Base-by-base conservation (phyloP, 2,329 filamentous ascomycete species). In the Ramichloridium luteum region DNA sequence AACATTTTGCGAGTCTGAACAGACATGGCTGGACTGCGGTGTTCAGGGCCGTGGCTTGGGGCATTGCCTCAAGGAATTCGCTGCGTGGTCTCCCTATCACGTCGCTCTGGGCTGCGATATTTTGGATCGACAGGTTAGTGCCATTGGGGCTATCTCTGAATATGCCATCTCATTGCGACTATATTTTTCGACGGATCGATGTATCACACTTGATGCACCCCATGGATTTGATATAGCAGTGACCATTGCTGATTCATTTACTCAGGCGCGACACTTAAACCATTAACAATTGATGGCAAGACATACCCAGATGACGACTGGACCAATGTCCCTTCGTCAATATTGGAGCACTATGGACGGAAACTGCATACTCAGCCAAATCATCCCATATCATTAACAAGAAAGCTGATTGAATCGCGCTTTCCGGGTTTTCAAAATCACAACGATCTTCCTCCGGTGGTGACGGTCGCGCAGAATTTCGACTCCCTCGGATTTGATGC, bases 401-500 rank as follows among this genome's bases (percentile, higher is more conserved):
- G 90, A 23, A 74, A 85, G 48, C 78, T 98, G 40, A 92, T 98
- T 51, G 82, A 96, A 62, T 84, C 82, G 33, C 77, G 79, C 40
- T 98, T 96, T 54, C 77, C 83, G 1, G 54, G 69, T 6, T 94
- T 77, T 61, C 74, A 72, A 37, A 76, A 80, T 48, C 74, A 94
- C 64, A 84, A 83, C 50, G 65, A 74, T 32, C 73, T 86, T 49
- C 76, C 79, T 44, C 88, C 90, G 1, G 75, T 94, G 25, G 90
- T 96, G 14, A 77, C 79, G 18, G 80, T 83, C 2, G 60, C 67
- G 8, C 80, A 94, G 53, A 98, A 98, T 57, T 98, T 98, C 54
- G 90, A 98, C 59, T 90, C 86, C n/a, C 66, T 98, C 5, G 86
- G 86, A 27, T 96, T 98, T 53, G 80, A 86, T 0, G 50, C 67